Evolutionary conservation across 495 filamentous ascomycete species (phyloP).

Genomic region (Pseudoneurospora amorphoporcata): DNA sequence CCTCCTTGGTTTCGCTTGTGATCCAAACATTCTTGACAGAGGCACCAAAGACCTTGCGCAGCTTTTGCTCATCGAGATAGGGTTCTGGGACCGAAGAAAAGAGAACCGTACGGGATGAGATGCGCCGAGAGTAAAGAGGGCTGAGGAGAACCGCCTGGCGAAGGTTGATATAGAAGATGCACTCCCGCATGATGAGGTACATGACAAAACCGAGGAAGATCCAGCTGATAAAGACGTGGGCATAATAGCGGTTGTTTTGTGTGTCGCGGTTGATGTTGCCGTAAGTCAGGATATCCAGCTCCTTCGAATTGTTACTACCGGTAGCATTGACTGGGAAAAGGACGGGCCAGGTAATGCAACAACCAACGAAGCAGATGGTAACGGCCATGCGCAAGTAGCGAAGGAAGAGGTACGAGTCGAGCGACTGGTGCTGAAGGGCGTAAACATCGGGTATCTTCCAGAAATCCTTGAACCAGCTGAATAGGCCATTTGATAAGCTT

Average conservation of each 20-base stretch:
- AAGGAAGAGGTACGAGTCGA: constrained; percentile 82
- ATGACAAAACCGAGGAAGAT: constrained; percentile 80
- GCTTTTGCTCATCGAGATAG: constrained; percentile 61
- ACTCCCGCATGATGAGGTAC: constrained; percentile 81
- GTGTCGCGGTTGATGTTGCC: constrained; percentile 52
- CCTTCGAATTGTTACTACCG: constrained; percentile 50
- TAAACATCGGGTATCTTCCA: constrained; percentile 73
- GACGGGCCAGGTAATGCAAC: constrained; percentile 72
- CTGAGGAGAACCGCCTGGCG: constrained; percentile 91
- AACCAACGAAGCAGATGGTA: constrained; percentile 68
- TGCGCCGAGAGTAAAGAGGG: constrained; percentile 74
- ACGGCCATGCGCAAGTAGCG: constrained; percentile 70
- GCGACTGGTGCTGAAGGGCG: constrained; percentile 77
- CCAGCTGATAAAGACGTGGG: constrained; percentile 63
- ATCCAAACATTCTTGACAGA: constrained; percentile 84
- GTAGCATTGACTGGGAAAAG: constrained; percentile 82
- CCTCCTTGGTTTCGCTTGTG: constrained; percentile 62
- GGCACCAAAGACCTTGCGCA: constrained; percentile 69
- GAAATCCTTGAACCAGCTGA: constrained; percentile 69
- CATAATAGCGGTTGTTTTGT: constrained; percentile 53
- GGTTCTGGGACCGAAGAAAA: constrained; percentile 74
- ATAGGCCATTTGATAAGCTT: constrained; percentile 53
- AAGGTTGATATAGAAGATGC: constrained; percentile 89
- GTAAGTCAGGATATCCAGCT: constrained; percentile 74
- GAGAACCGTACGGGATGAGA: constrained; percentile 89